Evolutionary conservation across 139 green algal species (phyloP).

Genomic region (Desmodesmus armatus): DNA sequence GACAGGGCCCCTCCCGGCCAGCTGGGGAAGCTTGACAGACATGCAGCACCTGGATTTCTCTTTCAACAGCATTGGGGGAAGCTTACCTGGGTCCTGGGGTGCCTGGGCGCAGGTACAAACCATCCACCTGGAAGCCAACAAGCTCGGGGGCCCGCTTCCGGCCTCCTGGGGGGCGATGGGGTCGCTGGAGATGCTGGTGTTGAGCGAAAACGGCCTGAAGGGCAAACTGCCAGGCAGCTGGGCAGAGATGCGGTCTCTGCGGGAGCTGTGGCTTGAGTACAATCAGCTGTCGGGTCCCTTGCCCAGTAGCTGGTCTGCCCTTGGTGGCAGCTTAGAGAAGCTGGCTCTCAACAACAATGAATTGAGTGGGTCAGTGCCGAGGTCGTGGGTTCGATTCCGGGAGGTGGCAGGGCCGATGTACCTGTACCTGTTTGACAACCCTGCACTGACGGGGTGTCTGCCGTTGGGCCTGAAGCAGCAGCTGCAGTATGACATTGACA

Average conservation of each 20-base stretch:
- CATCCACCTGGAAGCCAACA: neutral
- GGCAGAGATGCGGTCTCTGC: neutral
- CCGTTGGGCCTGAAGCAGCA: too few species aligned
- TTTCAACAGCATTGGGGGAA: too few species aligned
- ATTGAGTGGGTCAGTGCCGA: neutral
- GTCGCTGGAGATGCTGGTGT: neutral
- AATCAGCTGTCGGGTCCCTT: too few species aligned
- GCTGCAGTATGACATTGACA: too few species aligned
- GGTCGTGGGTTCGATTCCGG: neutral
- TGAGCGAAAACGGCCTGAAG: neutral
- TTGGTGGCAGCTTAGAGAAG: too few species aligned
- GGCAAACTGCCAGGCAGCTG: neutral
- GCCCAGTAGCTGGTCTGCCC: too few species aligned
- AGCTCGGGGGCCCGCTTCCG: neutral
- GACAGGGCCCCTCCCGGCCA: too few species aligned
- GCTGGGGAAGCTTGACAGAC: too few species aligned
- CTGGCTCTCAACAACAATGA: too few species aligned
- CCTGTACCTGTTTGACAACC: neutral
- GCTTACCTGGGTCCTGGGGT: too few species aligned
- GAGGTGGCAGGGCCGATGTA: neutral
- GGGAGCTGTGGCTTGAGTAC: neutral
- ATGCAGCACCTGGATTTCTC: neutral
- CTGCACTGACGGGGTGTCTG: neutral
- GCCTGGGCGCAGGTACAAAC: too few species aligned
- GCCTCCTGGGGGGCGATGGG: neutral